These are phyloP conservation scores for Solanum dulcamara DNA, from an alignment of 257 asterid species.

Conservation along the genomic window DNA sequence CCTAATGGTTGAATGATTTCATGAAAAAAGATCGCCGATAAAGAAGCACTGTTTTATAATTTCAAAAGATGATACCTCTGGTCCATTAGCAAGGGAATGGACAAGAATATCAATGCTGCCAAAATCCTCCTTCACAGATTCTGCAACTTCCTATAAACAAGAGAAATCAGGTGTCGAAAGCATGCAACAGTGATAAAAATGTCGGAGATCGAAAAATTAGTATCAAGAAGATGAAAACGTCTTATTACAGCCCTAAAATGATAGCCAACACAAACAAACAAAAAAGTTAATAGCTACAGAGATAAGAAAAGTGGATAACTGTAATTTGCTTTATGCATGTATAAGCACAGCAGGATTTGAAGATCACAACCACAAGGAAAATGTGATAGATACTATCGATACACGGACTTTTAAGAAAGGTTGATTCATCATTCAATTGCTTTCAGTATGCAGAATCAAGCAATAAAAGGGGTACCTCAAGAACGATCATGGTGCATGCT, in stretches of 20 bases:
- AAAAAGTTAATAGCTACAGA: not conserved
- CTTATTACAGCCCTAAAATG: not conserved
- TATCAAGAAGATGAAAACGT: not conserved
- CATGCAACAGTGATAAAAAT: not conserved
- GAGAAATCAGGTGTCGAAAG: slow-evolving; percentile 4
- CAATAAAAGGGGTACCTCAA: not conserved
- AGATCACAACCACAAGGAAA: not conserved
- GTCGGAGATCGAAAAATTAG: not conserved
- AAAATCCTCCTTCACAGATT: slow-evolving; percentile 66
- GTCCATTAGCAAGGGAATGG: slow-evolving; percentile 87
- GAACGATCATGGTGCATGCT: not conserved
- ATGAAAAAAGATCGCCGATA: not conserved
- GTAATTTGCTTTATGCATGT: not conserved
- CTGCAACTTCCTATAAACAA: slow-evolving; percentile 68
- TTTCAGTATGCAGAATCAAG: not conserved
- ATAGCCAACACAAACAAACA: not conserved
- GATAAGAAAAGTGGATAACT: not conserved
- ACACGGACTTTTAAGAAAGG: not conserved
- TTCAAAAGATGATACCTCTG: slow-evolving; percentile 46
- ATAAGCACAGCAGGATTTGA: not conserved
- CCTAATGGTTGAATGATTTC: slow-evolving; percentile 25
- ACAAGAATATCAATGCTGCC: slow-evolving; percentile 85
- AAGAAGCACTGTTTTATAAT: not conserved
- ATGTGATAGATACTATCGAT: not conserved
- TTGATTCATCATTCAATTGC: not conserved